phyloP scores from a whole-genome alignment of 202 grass and related monocot genomes.

The Miscanthus sacchariflorus region DNA sequence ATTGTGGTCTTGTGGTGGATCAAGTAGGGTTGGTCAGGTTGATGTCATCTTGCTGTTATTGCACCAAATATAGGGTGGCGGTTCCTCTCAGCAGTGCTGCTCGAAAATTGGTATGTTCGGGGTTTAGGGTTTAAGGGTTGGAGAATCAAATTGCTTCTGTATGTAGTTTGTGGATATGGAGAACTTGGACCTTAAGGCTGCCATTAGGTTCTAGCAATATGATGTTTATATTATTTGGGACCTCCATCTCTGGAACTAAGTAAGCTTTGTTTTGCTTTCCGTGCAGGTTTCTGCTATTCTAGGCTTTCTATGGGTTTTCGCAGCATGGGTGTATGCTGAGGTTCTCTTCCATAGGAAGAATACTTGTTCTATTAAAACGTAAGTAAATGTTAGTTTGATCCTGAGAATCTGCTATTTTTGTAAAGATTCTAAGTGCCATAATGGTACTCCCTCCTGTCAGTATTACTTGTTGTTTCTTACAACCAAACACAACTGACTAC shows the following conservation, averaged over 20 bases:
- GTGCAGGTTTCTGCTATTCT: constrained; percentile 77
- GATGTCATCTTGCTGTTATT: not conserved
- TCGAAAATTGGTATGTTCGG: not conserved
- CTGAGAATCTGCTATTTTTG: not conserved
- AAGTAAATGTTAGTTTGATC: constrained; percentile 51
- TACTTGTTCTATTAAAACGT: constrained; percentile 70
- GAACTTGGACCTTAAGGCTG: not conserved
- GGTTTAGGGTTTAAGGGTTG: constrained; percentile 38
- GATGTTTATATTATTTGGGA: not conserved
- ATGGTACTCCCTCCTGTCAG: not conserved
- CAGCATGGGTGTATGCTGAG: constrained; percentile 81
- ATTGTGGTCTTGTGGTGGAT: not conserved
- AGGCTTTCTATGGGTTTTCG: constrained; percentile 86
- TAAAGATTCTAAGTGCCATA: not conserved
- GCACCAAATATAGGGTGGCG: not conserved
- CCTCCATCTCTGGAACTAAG: constrained; percentile 15
- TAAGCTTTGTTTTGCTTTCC: constrained; percentile 29
- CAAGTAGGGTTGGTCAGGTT: not conserved
- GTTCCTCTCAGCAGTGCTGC: not conserved
- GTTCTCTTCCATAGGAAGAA: constrained; percentile 70
- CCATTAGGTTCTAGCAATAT: constrained; percentile 21
- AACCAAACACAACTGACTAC: not conserved
- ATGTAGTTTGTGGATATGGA: constrained; percentile 34
- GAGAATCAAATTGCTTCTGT: constrained; percentile 10
- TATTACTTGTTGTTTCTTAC: not conserved